Conservation (phyloP, 352 stramenopile species). For the Phytophthora pini region DNA sequence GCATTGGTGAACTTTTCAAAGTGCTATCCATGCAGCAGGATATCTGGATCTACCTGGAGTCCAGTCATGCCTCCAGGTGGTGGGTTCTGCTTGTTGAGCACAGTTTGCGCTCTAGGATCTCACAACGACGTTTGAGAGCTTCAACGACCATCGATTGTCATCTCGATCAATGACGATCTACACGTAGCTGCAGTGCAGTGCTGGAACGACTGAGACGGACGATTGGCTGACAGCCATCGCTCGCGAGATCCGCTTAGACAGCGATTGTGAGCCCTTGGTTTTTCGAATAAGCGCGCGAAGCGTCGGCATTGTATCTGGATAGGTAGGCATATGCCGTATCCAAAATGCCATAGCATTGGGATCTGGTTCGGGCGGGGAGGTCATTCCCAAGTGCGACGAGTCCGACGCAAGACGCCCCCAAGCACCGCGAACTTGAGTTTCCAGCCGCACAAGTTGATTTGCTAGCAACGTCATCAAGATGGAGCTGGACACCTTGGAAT, state of each 20-base stretch:
- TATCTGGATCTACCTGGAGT: background rate
- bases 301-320: conserved; percentile 8
- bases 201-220: background rate
- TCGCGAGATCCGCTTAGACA: background rate
- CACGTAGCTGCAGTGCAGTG: background rate
- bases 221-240: conserved; percentile 9
- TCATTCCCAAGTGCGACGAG: conserved; percentile 37
- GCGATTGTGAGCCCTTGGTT: conserved; percentile 25
- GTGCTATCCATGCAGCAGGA: background rate
- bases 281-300: conserved; percentile 31
- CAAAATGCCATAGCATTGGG: conserved; percentile 14
- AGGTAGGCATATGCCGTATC: background rate
- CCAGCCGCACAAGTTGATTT: conserved; percentile 7
- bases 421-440: background rate
- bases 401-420: conserved; percentile 20
- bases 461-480: conserved; percentile 17
- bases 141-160: too few relatives aligned
- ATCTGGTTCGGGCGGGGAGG: conserved; percentile 5
- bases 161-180: too few relatives aligned
- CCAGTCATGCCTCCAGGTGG: background rate
- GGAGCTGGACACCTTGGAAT: conserved; percentile 50
- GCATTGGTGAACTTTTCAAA: too few relatives aligned
- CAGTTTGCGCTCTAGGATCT: too few relatives aligned
- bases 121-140: conserved; percentile 15
- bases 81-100: background rate